Evolutionary conservation across 495 filamentous ascomycete genomes (phyloP), one percentile per base, ranked within the genome.

Genomic region (Neurospora terricola): DNA sequence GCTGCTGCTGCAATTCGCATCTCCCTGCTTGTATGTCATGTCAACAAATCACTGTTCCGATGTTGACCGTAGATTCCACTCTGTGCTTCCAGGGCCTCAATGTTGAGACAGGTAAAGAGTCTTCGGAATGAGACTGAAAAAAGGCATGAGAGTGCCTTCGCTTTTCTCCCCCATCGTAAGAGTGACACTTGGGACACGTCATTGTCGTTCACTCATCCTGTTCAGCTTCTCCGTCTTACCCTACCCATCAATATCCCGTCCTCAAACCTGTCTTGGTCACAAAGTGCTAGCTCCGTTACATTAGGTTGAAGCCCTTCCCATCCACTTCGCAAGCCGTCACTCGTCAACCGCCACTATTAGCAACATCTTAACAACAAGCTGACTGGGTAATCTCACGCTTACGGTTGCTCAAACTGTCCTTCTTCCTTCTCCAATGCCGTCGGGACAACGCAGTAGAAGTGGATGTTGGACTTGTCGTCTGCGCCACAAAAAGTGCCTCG

Each of bases 391-490:
- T 18, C 11, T 62, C 11, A 7, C 23, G 27, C 23, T 62, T 43
- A 42, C 69, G 34, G 12, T 62, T 62, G 27, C 11, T 27, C 27
- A 62, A 18, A 62, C 18, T 34, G 14, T 9, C 23, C 27, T 34
- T 34, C 68, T 62, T 12, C 18, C 11, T n/a, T 38, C 16, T 37
- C 16, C 34, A 39, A 70, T 70, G 69, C 69, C 69, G 36, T 16
- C 71, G 7, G 54, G 45, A 38, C 71, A 72, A 62, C 72, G 72
- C 27, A 73, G 72, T 71, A 77, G 68, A 21, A 70, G 62, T 21
- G 81, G 82, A 23, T 83, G 82, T 71, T 83, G 82, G 82, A 81
- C 81, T 30, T 84, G 82, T 69, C 82, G 82, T n/a, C 72, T 84
- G 14, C 76, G 82, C 23, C 78, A 80, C 70, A 83, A 83, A 73